Conservation (phyloP, 768 basidiomycete species). For the Lyophyllum semitale region DNA sequence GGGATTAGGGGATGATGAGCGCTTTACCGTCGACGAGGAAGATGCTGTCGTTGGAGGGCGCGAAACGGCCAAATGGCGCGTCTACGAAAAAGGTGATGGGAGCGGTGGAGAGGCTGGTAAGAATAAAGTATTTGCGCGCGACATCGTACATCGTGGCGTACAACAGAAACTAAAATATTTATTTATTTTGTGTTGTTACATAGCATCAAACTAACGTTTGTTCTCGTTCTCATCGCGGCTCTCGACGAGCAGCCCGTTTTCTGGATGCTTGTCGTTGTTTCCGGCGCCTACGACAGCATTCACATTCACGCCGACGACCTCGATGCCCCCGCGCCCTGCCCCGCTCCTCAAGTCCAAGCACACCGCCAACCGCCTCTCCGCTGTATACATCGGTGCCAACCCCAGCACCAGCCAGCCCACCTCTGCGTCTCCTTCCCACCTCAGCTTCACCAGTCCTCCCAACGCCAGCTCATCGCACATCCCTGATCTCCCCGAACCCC, state of each 20-base stretch:
- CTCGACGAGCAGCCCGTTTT: slow-evolving; percentile 14
- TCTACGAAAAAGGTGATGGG: slow-evolving; percentile 46
- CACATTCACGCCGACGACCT: slow-evolving; percentile 4
- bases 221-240: slow-evolving; percentile 6
- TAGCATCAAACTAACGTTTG: not conserved
- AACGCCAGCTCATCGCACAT: slow-evolving; percentile 35
- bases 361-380: slow-evolving; percentile 37
- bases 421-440: slow-evolving; percentile 23
- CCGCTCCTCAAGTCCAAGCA: slow-evolving; percentile 27
- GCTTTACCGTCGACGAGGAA: slow-evolving; percentile 52
- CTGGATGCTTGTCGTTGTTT: slow-evolving; percentile 9
- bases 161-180: no score
- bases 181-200: no score
- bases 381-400: slow-evolving; percentile 41
- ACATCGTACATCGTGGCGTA: slow-evolving; percentile 4
- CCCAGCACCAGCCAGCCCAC: slow-evolving; percentile 19
- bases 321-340: slow-evolving; percentile 41
- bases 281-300: slow-evolving; percentile 2
- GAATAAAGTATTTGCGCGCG: slow-evolving; percentile 14
- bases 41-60: slow-evolving; percentile 46
- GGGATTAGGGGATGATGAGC: slow-evolving; percentile 25
- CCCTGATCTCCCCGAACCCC: slow-evolving; percentile 72
- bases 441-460: slow-evolving; percentile 25
- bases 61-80: slow-evolving; percentile 68
- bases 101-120: not conserved